phyloP scores from a whole-genome alignment of 495 filamentous ascomycete species.

The Rusavskia elegans region DNA sequence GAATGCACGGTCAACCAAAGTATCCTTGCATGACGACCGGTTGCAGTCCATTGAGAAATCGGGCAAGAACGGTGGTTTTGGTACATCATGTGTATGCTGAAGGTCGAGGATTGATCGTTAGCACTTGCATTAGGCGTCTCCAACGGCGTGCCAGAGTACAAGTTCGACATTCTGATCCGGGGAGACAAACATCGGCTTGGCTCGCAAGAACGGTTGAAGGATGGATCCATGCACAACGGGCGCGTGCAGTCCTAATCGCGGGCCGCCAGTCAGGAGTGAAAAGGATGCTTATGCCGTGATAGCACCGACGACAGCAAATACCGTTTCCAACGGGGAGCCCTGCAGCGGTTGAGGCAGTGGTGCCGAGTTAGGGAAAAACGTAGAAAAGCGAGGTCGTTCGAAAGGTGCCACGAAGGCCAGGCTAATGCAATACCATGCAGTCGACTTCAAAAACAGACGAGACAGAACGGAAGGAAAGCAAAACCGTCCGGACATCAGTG shows the following conservation, averaged over 20 bases:
- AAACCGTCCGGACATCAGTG: not conserved
- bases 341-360: not conserved
- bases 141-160: too few relatives aligned
- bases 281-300: not conserved
- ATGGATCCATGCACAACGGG: not conserved
- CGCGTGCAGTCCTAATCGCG: conserved; percentile 1
- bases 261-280: conserved; percentile 3
- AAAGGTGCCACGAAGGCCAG: not conserved
- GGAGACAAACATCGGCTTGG: not conserved
- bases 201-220: not conserved
- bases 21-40: too few relatives aligned
- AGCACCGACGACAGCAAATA: not conserved
- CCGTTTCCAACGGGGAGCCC: not conserved
- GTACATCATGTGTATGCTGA: too few relatives aligned
- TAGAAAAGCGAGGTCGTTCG: not conserved
- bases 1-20: too few relatives aligned
- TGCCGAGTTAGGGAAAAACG: not conserved
- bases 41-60: too few relatives aligned
- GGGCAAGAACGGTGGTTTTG: too few relatives aligned
- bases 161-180: too few relatives aligned
- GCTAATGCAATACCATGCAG: not conserved
- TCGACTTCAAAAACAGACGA: not conserved
- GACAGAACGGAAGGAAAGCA: not conserved
- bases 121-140: too few relatives aligned
- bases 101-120: too few relatives aligned